Base-by-base conservation (phyloP, 768 basidiomycete genomes). In the Cystobasidiopsis lactophilus region DNA sequence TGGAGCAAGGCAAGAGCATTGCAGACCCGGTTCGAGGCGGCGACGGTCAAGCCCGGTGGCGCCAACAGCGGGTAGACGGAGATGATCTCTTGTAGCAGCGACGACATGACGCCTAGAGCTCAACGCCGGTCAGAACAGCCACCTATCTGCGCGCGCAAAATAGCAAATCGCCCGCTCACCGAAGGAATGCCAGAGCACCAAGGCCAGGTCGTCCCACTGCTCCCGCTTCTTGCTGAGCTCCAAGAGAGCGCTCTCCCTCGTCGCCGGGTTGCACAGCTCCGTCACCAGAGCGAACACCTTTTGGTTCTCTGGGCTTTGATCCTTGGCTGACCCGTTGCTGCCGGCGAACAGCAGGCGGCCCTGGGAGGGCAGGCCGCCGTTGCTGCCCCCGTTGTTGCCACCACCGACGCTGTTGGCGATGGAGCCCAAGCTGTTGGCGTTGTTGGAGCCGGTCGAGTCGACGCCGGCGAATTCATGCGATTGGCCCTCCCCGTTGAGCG, bases 191-290 rank as follows among this genome's bases (percentile, higher is more conserved):
- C 93, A 98, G 5, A 98, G 73, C 24, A 98, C 84, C 40, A 96
- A 74, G 1, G 93, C 93, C 43, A 98, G 77, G 68, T 98, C 89
- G 65, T 98, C 93, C 64, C 91, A 96, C 68, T 96, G 89, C 69
- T 96, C 93, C 57, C 93, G 73, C 72, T 95, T 96, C 75, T 98
- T 96, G 70, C 85, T 91, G 62, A 98, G 72, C 69, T 98, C 93
- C 51, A 96, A 73, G 46, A 98, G 71, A 1, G 93, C 91, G 2
- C 73, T 74, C 65, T 98, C 93, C 57, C 91, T 75, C n/a, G 80
- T 76, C 52, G 71, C 74, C 1, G 67, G 68, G 57, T 69, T 66
- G 55, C 70, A 59, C 26, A 91, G 70, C 53, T 91, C 84, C 59
- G 86, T 77, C 55, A 96, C 88, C 50, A 96, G 74, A 11, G 73